phyloP scores from a whole-genome alignment of 2,329 filamentous ascomycete genomes.

The Catunica adiposa region DNA sequence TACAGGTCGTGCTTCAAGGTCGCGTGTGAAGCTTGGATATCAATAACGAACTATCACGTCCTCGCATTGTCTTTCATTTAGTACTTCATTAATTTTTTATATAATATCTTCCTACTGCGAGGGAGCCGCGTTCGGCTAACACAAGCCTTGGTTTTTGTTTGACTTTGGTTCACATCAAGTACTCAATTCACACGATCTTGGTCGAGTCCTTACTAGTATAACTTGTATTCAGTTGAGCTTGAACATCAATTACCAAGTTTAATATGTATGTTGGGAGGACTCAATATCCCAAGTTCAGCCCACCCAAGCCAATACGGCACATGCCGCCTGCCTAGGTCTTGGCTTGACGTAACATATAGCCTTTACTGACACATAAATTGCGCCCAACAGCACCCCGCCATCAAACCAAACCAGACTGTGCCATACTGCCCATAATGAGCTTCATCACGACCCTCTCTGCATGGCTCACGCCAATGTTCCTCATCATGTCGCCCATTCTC shows the following conservation, averaged over 20 bases:
- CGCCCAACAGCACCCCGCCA: not conserved
- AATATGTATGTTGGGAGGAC: not conserved
- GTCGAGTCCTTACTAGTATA: too few species aligned
- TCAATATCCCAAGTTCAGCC: not conserved
- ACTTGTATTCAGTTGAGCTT: too few species aligned
- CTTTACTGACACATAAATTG: constrained; percentile 1
- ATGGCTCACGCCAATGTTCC: constrained; percentile 44
- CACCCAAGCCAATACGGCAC: not conserved
- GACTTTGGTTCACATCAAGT: not conserved
- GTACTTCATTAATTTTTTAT: not conserved
- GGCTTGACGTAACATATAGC: constrained; percentile 2
- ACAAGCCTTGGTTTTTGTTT: not conserved
- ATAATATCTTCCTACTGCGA: not conserved
- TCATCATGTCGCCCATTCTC: constrained; percentile 45
- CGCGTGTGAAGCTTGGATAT: not conserved
- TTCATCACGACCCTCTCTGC: constrained; percentile 35
- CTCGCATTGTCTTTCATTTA: constrained; percentile 4
- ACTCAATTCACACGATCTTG: too few species aligned
- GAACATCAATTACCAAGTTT: not conserved
- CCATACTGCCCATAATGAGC: constrained; percentile 18
- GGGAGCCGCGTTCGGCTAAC: not conserved
- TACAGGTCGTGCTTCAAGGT: not conserved
- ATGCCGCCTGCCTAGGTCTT: not conserved
- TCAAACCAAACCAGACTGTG: too few species aligned
- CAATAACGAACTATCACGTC: not conserved